A percentile compares a stretch with the other conserved stretches of the same genome.
Conservation (phyloP, 2,329 filamentous ascomycete genomes). For the Talaromyces verruculosus region DNA sequence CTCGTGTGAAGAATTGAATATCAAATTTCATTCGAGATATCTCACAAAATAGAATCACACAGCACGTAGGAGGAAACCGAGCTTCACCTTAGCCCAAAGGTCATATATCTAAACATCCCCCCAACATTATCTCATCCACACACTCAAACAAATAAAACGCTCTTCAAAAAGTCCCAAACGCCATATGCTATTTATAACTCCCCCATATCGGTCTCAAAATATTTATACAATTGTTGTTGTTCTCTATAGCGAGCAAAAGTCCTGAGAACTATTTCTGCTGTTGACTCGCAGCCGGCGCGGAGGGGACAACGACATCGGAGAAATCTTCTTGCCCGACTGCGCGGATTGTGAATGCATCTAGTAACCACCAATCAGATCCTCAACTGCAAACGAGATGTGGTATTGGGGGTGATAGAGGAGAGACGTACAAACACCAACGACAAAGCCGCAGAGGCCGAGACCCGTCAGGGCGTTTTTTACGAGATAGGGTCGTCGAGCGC, state of each 20-base stretch:
- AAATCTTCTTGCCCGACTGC: constrained; percentile 96
- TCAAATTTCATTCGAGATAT: background rate
- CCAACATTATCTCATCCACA: background rate
- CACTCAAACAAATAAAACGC: background rate
- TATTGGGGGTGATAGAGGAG: no score
- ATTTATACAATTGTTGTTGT: constrained; percentile 12
- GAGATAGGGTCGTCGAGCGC: constrained; percentile 87
- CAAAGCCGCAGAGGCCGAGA: constrained; percentile 69
- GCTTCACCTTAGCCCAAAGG: no score
- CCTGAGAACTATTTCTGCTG: background rate
- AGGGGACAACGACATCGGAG: constrained; percentile 88
- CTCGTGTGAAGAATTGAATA: background rate
- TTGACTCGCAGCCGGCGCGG: constrained; percentile 47
- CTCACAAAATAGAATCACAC: background rate
- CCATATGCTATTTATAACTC: constrained; percentile 1
- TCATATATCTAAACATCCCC: background rate
- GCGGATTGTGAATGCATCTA: constrained; percentile 71
- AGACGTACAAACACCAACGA: constrained; percentile 83
- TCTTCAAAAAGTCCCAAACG: background rate
- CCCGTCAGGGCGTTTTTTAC: constrained; percentile 86
- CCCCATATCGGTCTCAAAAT: background rate
- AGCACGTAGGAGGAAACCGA: background rate
- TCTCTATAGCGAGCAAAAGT: background rate
- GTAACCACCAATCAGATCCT: background rate
- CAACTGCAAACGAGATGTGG: no score